A percentile compares a stretch with the other conserved stretches of the same genome.
phyloP scores from a whole-genome alignment of 2,329 filamentous ascomycete species.

The Microcyclosporella mali region DNA sequence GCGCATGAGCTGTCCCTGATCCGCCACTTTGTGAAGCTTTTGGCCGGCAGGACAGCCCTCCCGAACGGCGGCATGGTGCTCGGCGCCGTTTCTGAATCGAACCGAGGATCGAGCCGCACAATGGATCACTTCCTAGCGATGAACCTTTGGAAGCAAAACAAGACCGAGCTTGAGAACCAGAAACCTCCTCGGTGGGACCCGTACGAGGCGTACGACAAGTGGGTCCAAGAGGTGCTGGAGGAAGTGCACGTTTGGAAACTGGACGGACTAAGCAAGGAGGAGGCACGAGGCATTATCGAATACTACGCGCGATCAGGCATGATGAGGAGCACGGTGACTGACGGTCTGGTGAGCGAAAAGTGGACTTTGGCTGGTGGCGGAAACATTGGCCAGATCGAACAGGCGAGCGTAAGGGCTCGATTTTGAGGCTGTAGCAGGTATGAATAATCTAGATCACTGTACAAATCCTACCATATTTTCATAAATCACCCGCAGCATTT shows the following conservation, averaged over 20 bases:
- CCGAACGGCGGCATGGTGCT: conserved; percentile 74
- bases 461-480: no score
- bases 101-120: conserved; percentile 36
- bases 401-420: conserved; percentile 48
- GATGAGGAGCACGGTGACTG: conserved; percentile 63
- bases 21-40: conserved; percentile 65
- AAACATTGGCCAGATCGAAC: conserved; percentile 79
- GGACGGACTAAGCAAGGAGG: conserved; percentile 63
- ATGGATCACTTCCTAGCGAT: conserved; percentile 12
- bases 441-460: no score
- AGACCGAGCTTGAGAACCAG: conserved; percentile 25
- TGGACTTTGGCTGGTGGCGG: conserved; percentile 79
- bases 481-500: no score
- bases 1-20: conserved; percentile 76
- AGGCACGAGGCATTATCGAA: conserved; percentile 77
- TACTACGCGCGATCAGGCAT: conserved; percentile 88
- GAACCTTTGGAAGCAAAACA: conserved; percentile 14
- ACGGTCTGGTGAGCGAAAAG: conserved; percentile 67
- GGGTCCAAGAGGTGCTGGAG: conserved; percentile 45
- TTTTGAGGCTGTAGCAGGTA: no score
- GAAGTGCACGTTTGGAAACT: conserved; percentile 48
- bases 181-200: conserved; percentile 43
- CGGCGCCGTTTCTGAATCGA: conserved; percentile 67
- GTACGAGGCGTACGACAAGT: conserved; percentile 47
- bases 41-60: conserved; percentile 53